Base-by-base conservation (phyloP, 805 yeast genomes). In the Wickerhamomyces ciferrii region DNA sequence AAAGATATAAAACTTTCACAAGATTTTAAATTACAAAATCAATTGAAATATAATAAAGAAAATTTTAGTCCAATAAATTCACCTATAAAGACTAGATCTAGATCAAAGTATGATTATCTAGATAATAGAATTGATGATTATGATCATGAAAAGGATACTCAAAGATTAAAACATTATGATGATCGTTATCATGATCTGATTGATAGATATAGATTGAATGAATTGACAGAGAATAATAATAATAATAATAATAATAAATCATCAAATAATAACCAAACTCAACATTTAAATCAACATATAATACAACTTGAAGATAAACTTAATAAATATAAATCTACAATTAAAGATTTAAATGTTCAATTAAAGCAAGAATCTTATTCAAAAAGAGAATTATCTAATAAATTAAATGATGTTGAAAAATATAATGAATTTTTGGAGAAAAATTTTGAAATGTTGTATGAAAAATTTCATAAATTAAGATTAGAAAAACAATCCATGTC, bases 371-470 rank as follows among this genome's bases (percentile, higher is more conserved):
- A 36, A 49, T 11, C 18, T 25, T 18, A 37, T 23, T 29, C 44
- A 42, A 31, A 55, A 53, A 23, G 10, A 23, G 25, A 25, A 23
- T 45, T 55, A 11, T 17, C 45, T 2, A 24, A 43, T 6, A 52
- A 56, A 25, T 39, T 53, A 19, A 32, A 44, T 29, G 54, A 48
- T 14, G 49, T 56, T 50, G 54, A 53, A 13, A 44, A 47, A 17
- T 57, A 47, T 38, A 43, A 51, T 35, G 46, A 48, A 25, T 54
- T 57, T 41, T 43, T 57, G 43, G 59, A 56, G 32, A 21, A 45
- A 3, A 47, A 49, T 20, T 53, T 49, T 38, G 51, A 48, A 10
- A 42, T 45, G 23, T 45, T 49, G 8, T 46, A 51, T 34, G 43
- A 40, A 17, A 46, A 43, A 23, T 41, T 37, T 14, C 9, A 15